Evolutionary conservation across 2,329 filamentous ascomycete species (phyloP), one percentile per base, ranked within the genome.

Genomic region (Lecanicillium sp.): DNA sequence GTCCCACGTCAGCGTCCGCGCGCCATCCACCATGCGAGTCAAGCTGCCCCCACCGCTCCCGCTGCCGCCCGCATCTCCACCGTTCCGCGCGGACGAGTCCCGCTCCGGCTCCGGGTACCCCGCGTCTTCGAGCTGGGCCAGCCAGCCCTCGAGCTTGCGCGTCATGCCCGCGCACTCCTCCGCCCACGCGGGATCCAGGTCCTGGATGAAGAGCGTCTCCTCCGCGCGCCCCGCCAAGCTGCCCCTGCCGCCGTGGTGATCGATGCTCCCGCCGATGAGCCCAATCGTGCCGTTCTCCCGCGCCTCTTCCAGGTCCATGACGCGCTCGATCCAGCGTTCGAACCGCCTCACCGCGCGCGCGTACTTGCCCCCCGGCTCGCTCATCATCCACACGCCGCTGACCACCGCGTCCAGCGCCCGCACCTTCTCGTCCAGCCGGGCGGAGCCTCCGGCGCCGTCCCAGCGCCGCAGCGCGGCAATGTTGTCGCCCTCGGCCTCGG

Each of bases 341-440:
- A 86, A 86, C 32, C 67, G 69, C 48, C 70, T 62, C 24, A 80
- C 73, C 1, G 78, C 65, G 17, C 77, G 70, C 11, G 69, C 68
- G 55, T 83, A 82, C 53, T 75, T 72, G 3, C 79, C 80, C 2
- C 71, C 75, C 0, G 71, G 65, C 48, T 78, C 78, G 40, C 74
- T 73, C 41, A 85, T 62, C 35, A 67, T 64, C 76, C 81, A 84
- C 2, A 84, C 63, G 2, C 77, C 75, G 10, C 69, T 70, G 5
- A 84, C 58, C 14, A 82, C 70, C 23, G 71, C 69, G 55, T 82
- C 80, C 9, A 87, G 66, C 1, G 68, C 61, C 56, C 79, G 80
- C 2, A 85, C 65, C 54, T 71, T 77, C 55, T 79, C 76, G 19
- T 81, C 78, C 4, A 83, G 58, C 39, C 62, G 60, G 5, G 64